phyloP scores from a whole-genome alignment of 352 stramenopile genomes.

The Phytophthora palmivora region DNA sequence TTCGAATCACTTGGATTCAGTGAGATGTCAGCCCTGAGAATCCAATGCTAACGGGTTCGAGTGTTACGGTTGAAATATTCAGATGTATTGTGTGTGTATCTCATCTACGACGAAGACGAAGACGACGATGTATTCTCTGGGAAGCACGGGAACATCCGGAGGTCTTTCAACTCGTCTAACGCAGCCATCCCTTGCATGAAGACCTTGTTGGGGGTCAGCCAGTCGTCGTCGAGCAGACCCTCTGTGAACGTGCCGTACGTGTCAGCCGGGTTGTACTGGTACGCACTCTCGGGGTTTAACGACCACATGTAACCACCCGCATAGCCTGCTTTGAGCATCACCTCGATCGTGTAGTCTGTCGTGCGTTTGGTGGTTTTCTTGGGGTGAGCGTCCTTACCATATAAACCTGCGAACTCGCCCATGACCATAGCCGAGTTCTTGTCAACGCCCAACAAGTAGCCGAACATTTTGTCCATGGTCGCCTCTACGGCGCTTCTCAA shows the following conservation, averaged over 20 bases:
- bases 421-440: constrained; percentile 58
- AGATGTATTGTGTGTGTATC: neutral
- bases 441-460: constrained; percentile 41
- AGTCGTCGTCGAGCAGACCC: constrained; percentile 72
- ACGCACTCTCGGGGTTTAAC: constrained; percentile 72
- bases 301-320: constrained; percentile 82
- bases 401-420: constrained; percentile 71
- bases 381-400: constrained; percentile 56
- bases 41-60: constrained; percentile 6
- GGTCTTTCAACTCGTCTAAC: constrained; percentile 58
- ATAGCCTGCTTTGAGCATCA: constrained; percentile 59
- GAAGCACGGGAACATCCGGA: constrained; percentile 72
- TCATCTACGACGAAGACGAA: constrained; percentile 7
- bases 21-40: constrained; percentile 19
- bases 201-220: constrained; percentile 65
- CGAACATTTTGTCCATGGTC: constrained; percentile 73
- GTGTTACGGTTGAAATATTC: neutral
- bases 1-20: constrained; percentile 10
- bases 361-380: constrained; percentile 62
- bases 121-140: constrained; percentile 31
- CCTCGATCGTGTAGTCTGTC: constrained; percentile 67
- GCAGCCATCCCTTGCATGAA: constrained; percentile 64
- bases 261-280: constrained; percentile 74
- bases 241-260: constrained; percentile 67
- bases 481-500: constrained; percentile 59